phyloP scores from a whole-genome alignment of 2,329 filamentous ascomycete genomes.

The Epicoccum sorghinum region DNA sequence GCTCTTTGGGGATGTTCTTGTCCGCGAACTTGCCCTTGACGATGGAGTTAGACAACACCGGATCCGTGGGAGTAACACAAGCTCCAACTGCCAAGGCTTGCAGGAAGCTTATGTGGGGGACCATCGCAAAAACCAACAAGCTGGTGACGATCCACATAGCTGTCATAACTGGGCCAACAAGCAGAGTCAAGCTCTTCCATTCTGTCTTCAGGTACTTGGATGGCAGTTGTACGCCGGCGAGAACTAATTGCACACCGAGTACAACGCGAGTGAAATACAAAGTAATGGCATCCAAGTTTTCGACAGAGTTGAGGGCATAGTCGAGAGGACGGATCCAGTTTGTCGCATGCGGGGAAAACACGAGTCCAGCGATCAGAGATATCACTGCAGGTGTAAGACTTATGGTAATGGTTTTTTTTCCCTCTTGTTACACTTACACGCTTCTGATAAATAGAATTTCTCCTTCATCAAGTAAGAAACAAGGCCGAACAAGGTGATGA shows the following conservation, averaged over 20 bases:
- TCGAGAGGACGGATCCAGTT: constrained; percentile 76
- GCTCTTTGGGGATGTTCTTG: constrained; percentile 79
- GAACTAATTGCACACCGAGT: constrained; percentile 85
- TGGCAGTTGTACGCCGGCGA: constrained; percentile 87
- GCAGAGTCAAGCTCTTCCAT: constrained; percentile 75
- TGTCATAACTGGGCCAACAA: constrained; percentile 84
- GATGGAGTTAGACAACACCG: constrained; percentile 84
- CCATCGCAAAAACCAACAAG: constrained; percentile 76
- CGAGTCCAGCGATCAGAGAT: constrained; percentile 77
- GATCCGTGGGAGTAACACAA: constrained; percentile 92
- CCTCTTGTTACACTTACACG: constrained; percentile 64
- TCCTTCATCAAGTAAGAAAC: constrained; percentile 91
- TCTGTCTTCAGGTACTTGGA: constrained; percentile 79
- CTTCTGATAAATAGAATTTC: constrained; percentile 88
- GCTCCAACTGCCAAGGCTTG: constrained; percentile 81
- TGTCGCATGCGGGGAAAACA: constrained; percentile 77
- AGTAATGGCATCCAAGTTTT: constrained; percentile 73
- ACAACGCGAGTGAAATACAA: constrained; percentile 86
- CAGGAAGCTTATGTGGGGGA: constrained; percentile 73
- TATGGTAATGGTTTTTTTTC: neutral
- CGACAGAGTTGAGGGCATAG: constrained; percentile 66
- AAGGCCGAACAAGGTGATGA: constrained; percentile 86
- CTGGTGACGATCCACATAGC: constrained; percentile 87
- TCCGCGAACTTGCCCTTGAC: constrained; percentile 95
- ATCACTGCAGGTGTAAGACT: constrained; percentile 66